Conservation (phyloP, 1,139 yeast genomes). For the Debaryomyces nepalensis region DNA sequence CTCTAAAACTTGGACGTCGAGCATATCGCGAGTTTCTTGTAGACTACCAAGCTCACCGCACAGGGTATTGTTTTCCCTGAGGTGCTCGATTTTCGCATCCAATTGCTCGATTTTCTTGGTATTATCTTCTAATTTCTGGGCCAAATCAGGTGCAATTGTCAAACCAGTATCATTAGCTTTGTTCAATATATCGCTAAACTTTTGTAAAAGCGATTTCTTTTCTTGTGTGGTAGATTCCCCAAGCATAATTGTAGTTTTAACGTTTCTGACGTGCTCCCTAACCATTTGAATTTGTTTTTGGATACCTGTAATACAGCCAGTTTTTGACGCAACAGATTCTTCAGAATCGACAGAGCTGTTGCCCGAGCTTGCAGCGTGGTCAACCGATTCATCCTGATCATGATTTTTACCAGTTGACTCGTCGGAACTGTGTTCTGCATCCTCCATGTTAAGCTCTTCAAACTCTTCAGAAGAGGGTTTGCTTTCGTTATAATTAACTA, state of each 20-base stretch:
- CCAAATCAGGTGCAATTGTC: neutral
- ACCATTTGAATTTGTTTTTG: neutral
- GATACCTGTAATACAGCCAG: neutral
- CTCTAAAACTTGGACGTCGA: neutral
- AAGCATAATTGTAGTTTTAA: neutral
- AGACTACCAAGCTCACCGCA: neutral
- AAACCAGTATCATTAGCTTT: neutral
- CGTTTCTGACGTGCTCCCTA: neutral
- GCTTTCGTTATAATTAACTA: conserved; percentile 9
- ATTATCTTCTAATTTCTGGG: neutral
- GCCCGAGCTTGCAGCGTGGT: neutral
- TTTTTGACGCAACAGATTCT: neutral
- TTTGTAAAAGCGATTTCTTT: neutral
- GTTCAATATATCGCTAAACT: neutral
- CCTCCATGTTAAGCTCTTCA: conserved; percentile 8
- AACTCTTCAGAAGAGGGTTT: conserved; percentile 12
- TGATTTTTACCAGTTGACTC: conserved; percentile 1
- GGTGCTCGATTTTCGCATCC: neutral
- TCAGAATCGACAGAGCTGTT: neutral
- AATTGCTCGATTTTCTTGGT: neutral
- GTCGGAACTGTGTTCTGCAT: neutral
- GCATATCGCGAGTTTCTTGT: neutral
- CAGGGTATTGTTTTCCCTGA: neutral
- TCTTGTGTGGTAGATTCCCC: neutral
- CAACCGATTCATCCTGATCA: neutral